Evolutionary conservation across 352 stramenopile genomes (phyloP).

Genomic region (Globisporangium sylvaticum): DNA sequence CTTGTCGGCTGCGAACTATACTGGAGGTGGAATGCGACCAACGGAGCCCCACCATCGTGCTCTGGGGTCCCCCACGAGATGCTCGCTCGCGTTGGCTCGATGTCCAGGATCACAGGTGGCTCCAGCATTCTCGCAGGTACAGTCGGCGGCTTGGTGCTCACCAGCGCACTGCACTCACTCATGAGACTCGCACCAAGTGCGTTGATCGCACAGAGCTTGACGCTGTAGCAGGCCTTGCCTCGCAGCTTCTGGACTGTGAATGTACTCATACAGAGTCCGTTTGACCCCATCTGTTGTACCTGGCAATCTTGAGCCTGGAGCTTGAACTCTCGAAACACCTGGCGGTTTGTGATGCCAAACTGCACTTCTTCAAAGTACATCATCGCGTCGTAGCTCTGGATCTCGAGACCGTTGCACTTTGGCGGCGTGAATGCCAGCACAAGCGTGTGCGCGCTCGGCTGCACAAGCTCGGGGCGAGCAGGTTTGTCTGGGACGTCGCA

Average conservation of each 20-base stretch:
- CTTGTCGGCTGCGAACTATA: slow-evolving; percentile 29
- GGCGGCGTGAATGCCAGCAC: slow-evolving; percentile 32
- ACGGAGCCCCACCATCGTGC: slow-evolving; percentile 50
- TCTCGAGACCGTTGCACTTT: slow-evolving; percentile 46
- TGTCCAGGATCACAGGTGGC: slow-evolving; percentile 23
- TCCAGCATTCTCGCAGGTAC: slow-evolving; percentile 32
- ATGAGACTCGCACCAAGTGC: slow-evolving; percentile 32
- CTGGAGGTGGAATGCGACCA: slow-evolving; percentile 47
- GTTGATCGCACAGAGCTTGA: slow-evolving; percentile 42
- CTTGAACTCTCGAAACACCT: slow-evolving; percentile 34
- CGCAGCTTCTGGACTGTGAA: slow-evolving; percentile 35
- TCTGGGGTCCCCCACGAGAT: slow-evolving; percentile 36
- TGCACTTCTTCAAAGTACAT: slow-evolving; percentile 53
- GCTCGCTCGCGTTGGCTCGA: slow-evolving; percentile 42
- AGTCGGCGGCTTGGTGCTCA: slow-evolving; percentile 35
- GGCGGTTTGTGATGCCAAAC: slow-evolving; percentile 48
- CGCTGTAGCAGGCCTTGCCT: slow-evolving; percentile 42
- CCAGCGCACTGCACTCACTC: slow-evolving; percentile 33
- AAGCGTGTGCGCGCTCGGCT: slow-evolving; percentile 38
- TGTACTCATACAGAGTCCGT: background rate
- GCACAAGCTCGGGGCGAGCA: slow-evolving; percentile 18
- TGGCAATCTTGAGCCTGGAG: slow-evolving; percentile 23
- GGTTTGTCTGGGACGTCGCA: slow-evolving; percentile 47
- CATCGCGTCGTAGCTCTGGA: slow-evolving; percentile 40
- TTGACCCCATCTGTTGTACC: background rate